A percentile compares a stretch with the other conserved stretches of the same genome.
phyloP scores from a whole-genome alignment of 1,284 basidiomycete species.

The Lignosus rhinocerotis region DNA sequence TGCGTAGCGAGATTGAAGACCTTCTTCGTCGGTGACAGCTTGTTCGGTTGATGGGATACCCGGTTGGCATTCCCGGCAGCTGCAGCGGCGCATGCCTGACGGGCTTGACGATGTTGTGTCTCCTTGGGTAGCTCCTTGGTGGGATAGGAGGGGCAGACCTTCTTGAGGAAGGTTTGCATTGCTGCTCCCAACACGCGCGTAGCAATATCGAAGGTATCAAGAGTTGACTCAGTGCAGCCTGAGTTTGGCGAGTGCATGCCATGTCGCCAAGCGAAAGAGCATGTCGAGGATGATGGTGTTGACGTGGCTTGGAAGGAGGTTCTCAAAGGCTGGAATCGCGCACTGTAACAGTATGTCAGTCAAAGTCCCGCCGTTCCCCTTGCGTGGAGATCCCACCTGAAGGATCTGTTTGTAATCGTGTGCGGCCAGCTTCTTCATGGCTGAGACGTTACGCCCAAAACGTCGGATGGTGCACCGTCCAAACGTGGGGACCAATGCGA shows the following conservation, averaged over 20 bases:
- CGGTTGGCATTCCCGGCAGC: neutral
- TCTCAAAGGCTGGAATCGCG: neutral
- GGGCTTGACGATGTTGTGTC: neutral
- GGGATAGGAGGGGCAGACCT: neutral
- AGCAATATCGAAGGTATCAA: conserved; percentile 22
- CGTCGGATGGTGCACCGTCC: conserved; percentile 28
- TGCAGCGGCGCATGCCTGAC: neutral
- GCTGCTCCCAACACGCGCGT: conserved; percentile 21
- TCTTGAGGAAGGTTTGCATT: conserved; percentile 17
- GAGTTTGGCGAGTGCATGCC: conserved; percentile 38
- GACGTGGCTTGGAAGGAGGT: neutral
- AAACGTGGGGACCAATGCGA: conserved; percentile 26
- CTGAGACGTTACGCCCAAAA: conserved; percentile 29
- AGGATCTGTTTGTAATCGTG: conserved; percentile 34
- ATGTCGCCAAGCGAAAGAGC: conserved; percentile 25
- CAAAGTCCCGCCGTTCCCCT: too few relatives aligned
- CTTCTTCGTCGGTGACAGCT: neutral
- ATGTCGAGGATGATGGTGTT: conserved; percentile 16
- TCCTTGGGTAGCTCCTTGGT: neutral
- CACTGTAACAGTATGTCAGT: neutral
- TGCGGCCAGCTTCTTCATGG: conserved; percentile 30
- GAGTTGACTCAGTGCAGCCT: conserved; percentile 31
- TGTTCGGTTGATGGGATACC: neutral
- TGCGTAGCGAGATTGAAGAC: conserved; percentile 9
- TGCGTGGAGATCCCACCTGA: conserved; percentile 20